Percentiles rank a stretch among this genome's conserved stretches.
phyloP scores from a whole-genome alignment of 768 basidiomycete species.

The Tylopilus sp. region DNA sequence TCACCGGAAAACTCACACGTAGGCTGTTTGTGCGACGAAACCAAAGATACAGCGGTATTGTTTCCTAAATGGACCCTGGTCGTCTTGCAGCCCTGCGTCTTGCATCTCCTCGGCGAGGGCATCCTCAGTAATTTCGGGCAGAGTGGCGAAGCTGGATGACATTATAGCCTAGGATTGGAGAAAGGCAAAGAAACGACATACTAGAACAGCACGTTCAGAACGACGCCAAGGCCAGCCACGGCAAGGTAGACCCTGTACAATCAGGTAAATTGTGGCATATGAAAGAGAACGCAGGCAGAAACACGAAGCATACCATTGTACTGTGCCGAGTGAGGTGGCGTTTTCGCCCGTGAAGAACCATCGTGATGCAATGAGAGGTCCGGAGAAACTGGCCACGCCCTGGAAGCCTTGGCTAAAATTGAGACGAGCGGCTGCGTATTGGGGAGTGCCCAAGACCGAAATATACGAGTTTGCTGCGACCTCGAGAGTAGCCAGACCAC shows the following conservation, averaged over 20 bases:
- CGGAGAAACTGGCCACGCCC: conserved; percentile 68
- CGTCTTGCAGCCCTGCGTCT: conserved; percentile 36
- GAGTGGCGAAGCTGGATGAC: conserved; percentile 51
- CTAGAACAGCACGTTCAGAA: conserved; percentile 65
- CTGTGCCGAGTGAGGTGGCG: conserved; percentile 56
- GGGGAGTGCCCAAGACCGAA: conserved; percentile 60
- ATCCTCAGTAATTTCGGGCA: conserved; percentile 71
- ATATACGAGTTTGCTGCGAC: conserved; percentile 83
- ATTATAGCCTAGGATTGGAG: neutral
- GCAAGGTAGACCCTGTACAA: conserved; percentile 57
- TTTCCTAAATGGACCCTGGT: conserved; percentile 58
- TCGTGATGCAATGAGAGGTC: conserved; percentile 70
- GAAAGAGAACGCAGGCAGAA: neutral
- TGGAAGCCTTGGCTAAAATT: conserved; percentile 82
- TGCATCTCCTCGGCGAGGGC: conserved; percentile 51
- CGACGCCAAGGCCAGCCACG: conserved; percentile 58
- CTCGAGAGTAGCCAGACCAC: conserved; percentile 64
- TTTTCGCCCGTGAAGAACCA: conserved; percentile 73
- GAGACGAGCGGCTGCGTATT: conserved; percentile 69
- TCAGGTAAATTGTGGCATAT: conserved; percentile 1
- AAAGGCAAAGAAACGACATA: conserved; percentile 29
- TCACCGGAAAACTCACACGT: conserved; percentile 56
- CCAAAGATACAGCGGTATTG: conserved; percentile 72
- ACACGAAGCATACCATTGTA: conserved; percentile 50
- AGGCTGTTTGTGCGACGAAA: conserved; percentile 67